These are phyloP conservation scores for Ramaria sp. DNA, from an alignment of 768 basidiomycete genomes.

Conservation along the genomic window DNA sequence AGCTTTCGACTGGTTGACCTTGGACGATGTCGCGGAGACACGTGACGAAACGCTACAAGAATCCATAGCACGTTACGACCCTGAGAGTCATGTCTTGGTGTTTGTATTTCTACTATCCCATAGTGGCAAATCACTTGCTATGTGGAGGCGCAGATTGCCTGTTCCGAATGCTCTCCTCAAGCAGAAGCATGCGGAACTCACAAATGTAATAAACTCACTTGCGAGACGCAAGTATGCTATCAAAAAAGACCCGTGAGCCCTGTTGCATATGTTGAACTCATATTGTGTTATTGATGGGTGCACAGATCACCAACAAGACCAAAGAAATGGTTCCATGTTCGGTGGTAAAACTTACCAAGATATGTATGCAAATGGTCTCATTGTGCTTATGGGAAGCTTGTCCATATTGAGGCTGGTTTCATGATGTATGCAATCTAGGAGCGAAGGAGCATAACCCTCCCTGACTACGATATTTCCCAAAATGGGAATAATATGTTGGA, in stretches of 20 bases:
- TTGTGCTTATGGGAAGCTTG: too few species aligned
- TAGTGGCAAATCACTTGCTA: constrained; percentile 46
- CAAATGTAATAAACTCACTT: constrained; percentile 32
- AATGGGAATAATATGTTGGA: too few species aligned
- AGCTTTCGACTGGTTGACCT: constrained; percentile 67
- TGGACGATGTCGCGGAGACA: constrained; percentile 50
- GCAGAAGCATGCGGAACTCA: constrained; percentile 42
- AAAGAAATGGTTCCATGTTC: constrained; percentile 49
- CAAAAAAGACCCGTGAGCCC: constrained; percentile 59
- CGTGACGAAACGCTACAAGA: constrained; percentile 65
- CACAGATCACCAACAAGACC: constrained; percentile 30
- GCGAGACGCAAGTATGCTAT: constrained; percentile 48
- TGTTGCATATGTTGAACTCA: background rate
- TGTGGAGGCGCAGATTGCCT: constrained; percentile 63
- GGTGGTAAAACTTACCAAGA: background rate
- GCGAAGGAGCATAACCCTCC: too few species aligned
- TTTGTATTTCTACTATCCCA: constrained; percentile 57
- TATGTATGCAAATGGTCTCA: too few species aligned
- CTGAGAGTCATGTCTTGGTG: constrained; percentile 50
- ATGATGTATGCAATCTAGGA: too few species aligned
- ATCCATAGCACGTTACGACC: constrained; percentile 67
- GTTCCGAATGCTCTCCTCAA: constrained; percentile 48
- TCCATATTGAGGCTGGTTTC: too few species aligned
- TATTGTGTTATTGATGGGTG: constrained; percentile 11
- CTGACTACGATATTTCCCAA: too few species aligned